Evolutionary conservation across 1,284 basidiomycete genomes (phyloP).

Genomic region (Sporisorium scitamineum): DNA sequence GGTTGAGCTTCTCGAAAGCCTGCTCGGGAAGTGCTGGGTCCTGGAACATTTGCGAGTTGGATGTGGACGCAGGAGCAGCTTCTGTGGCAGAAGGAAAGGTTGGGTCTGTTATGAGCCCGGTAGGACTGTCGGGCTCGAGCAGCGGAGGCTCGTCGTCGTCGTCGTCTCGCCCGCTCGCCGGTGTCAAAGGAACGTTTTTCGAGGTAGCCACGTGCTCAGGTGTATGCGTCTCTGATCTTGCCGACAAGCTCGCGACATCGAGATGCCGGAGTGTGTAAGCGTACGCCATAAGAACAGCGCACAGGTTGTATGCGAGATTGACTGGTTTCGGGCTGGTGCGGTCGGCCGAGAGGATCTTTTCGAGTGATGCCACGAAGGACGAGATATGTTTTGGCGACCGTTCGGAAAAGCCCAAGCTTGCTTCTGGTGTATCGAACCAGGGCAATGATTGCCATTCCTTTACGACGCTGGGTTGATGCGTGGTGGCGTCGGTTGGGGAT

Average conservation of each 20-base stretch:
- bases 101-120: neutral
- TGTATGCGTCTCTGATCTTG: neutral
- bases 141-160: conserved; percentile 50
- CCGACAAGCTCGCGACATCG: conserved; percentile 40
- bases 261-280: conserved; percentile 49
- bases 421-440: conserved; percentile 28
- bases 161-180: neutral
- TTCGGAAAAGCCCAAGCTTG: conserved; percentile 7
- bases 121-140: conserved; percentile 39
- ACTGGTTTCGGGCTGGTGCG: neutral
- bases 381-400: neutral
- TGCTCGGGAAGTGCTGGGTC: neutral
- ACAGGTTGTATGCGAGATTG: conserved; percentile 47
- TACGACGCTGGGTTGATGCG: neutral
- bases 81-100: neutral
- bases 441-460: conserved; percentile 18
- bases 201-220: neutral
- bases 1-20: conserved; percentile 14
- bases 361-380: conserved; percentile 16
- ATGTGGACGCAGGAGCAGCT: neutral
- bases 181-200: too few relatives aligned
- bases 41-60: neutral
- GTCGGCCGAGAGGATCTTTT: conserved; percentile 4
- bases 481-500: neutral
- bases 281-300: conserved; percentile 51